phyloP scores from a whole-genome alignment of 208 protist genomes.

The Acanthamoeba lenticulata region DNA sequence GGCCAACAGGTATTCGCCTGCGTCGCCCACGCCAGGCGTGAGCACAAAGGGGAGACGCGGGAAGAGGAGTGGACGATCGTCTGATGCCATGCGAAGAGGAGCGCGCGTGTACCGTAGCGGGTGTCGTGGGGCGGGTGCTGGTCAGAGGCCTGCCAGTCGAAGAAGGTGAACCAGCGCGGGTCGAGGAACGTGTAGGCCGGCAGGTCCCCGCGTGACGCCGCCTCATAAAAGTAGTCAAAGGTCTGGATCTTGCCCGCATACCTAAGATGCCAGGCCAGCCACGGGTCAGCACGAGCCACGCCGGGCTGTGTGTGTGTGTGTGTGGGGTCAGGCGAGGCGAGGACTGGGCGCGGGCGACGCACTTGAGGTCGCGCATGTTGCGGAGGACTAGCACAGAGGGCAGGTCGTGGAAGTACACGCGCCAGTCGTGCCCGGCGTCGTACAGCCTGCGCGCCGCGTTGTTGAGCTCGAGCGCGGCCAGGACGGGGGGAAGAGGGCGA shows the following conservation, averaged over 20 bases:
- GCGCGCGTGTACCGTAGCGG: background rate
- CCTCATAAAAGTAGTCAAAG: slow-evolving; percentile 60
- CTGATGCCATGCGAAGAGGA: background rate
- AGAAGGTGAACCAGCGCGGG: slow-evolving; percentile 33
- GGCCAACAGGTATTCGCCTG: background rate
- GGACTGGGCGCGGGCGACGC: background rate
- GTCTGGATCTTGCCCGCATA: background rate
- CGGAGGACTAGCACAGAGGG: background rate
- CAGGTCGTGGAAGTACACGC: slow-evolving; percentile 10
- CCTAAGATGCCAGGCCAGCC: background rate
- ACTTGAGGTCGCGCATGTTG: slow-evolving; percentile 44
- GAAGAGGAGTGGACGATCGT: background rate
- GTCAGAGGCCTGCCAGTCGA: slow-evolving; percentile 54
- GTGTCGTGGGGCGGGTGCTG: slow-evolving; percentile 71
- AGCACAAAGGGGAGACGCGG: background rate
- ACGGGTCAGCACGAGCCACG: background rate
- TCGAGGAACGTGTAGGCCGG: slow-evolving; percentile 68
- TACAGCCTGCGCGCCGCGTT: background rate
- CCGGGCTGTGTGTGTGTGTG: too few relatives aligned
- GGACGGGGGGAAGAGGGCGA: background rate
- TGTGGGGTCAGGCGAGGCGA: too few relatives aligned
- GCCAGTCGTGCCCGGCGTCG: background rate
- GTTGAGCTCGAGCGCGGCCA: background rate
- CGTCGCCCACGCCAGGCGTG: background rate
- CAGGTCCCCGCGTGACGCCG: slow-evolving; percentile 48